phyloP scores from a whole-genome alignment of 2,329 filamentous ascomycete genomes.

The Fusarium euwallaceae region DNA sequence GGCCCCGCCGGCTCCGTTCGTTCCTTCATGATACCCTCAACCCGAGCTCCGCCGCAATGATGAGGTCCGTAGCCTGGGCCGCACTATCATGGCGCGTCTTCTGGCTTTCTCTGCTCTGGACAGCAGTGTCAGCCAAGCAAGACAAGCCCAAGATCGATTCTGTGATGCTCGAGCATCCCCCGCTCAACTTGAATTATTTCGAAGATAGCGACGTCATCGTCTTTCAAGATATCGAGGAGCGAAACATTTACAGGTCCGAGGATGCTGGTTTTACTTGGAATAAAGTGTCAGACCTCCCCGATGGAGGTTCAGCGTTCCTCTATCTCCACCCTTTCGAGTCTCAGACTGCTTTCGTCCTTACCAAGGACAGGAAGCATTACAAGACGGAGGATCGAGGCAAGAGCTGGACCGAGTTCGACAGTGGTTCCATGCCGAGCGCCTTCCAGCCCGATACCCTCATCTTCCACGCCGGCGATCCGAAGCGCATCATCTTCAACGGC shows the following conservation, averaged over 20 bases:
- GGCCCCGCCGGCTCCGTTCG: conserved; percentile 13
- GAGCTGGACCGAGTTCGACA: conserved; percentile 82
- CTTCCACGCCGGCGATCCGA: conserved; percentile 87
- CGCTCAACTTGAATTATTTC: conserved; percentile 86
- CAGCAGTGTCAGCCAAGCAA: conserved; percentile 66
- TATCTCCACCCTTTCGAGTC: conserved; percentile 84
- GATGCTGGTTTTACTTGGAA: conserved; percentile 87
- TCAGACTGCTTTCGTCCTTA: conserved; percentile 84
- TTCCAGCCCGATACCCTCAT: conserved; percentile 67
- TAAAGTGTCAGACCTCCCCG: conserved; percentile 72
- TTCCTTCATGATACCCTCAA: conserved; percentile 59
- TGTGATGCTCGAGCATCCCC: conserved; percentile 75
- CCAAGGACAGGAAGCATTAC: conserved; percentile 78
- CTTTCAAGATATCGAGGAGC: conserved; percentile 74
- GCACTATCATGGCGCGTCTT: conserved; percentile 63
- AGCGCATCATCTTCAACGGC: conserved; percentile 88
- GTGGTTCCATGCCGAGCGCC: conserved; percentile 68
- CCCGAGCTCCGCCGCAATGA: conserved; percentile 57
- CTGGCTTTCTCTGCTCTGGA: conserved; percentile 62
- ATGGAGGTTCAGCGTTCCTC: conserved; percentile 73
- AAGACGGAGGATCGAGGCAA: conserved; percentile 86
- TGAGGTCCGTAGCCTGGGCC: conserved; percentile 66
- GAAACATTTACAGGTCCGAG: conserved; percentile 80
- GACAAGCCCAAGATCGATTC: conserved; percentile 75
- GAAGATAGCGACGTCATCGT: conserved; percentile 87